A percentile compares a stretch with the other conserved stretches of the same genome.
Evolutionary conservation across 768 basidiomycete genomes (phyloP).

Genomic region (Hemileccinum impolitum): DNA sequence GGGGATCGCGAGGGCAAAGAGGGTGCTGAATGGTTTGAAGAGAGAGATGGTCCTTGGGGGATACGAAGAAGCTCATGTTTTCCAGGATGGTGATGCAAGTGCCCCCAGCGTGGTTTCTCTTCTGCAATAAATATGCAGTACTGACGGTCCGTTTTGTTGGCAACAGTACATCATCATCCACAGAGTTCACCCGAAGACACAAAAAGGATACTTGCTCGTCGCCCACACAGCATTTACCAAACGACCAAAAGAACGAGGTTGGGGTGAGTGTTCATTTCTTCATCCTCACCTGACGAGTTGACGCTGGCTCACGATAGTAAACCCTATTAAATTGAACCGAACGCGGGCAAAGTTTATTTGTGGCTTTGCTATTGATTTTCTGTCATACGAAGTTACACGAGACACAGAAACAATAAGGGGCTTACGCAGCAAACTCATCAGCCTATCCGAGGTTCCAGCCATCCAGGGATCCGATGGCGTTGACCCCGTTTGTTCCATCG

Average conservation of each 20-base stretch:
- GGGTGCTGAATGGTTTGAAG: conserved; percentile 83
- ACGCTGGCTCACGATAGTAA: conserved; percentile 45
- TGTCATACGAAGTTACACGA: conserved; percentile 51
- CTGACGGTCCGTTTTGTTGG: conserved; percentile 1
- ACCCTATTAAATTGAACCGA: conserved; percentile 77
- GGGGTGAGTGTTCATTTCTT: conserved; percentile 47
- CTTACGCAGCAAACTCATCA: conserved; percentile 63
- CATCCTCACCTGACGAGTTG: neutral
- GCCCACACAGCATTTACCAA: conserved; percentile 92
- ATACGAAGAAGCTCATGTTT: conserved; percentile 91
- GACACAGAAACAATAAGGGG: conserved; percentile 62
- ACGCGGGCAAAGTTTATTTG: conserved; percentile 78
- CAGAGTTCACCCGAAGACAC: conserved; percentile 85
- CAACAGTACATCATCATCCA: conserved; percentile 88
- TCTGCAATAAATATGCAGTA: neutral
- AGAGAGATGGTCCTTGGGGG: conserved; percentile 88
- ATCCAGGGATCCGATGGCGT: conserved; percentile 60
- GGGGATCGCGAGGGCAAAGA: conserved; percentile 56
- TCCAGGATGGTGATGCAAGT: conserved; percentile 92
- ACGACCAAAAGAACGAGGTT: conserved; percentile 75
- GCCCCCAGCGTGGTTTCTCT: neutral
- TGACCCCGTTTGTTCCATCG: conserved; percentile 72
- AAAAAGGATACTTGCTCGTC: conserved; percentile 89
- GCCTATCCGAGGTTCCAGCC: conserved; percentile 57
- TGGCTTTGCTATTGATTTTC: conserved; percentile 71